These are phyloP conservation scores for Datura wrightii DNA, from an alignment of 257 asterid genomes.

Conservation along the genomic window DNA sequence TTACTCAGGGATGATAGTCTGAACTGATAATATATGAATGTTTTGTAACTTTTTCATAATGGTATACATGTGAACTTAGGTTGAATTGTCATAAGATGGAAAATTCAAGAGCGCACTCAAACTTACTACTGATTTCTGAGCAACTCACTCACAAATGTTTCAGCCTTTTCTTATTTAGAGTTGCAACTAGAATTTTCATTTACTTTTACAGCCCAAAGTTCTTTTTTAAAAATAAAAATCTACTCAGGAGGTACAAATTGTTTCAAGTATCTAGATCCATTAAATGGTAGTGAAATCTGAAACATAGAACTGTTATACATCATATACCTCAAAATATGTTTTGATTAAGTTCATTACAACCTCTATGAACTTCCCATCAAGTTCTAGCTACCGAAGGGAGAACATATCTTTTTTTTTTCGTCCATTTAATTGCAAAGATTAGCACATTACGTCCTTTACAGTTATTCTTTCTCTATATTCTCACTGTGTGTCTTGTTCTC, in stretches of 20 bases:
- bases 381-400: not conserved
- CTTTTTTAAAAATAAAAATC: not conserved
- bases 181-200: not conserved
- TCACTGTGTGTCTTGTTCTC: not conserved
- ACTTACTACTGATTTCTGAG: not conserved
- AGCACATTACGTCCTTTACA: not conserved
- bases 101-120: no score
- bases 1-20: no score
- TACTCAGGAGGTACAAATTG: not conserved
- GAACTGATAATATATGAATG: no score
- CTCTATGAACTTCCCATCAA: not conserved
- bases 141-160: not conserved
- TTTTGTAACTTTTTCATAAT: no score
- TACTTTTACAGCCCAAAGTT: not conserved
- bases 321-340: not conserved
- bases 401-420: not conserved
- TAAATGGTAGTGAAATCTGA: not conserved
- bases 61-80: no score
- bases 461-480: not conserved
- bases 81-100: no score
- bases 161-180: not conserved
- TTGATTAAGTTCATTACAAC: constrained; percentile 3
- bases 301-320: not conserved
- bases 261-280: constrained; percentile 5
- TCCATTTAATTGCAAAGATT: not conserved